These are phyloP conservation scores for Beauveria asiatica DNA, from an alignment of 2,329 filamentous ascomycete genomes.

Conservation along the genomic window DNA sequence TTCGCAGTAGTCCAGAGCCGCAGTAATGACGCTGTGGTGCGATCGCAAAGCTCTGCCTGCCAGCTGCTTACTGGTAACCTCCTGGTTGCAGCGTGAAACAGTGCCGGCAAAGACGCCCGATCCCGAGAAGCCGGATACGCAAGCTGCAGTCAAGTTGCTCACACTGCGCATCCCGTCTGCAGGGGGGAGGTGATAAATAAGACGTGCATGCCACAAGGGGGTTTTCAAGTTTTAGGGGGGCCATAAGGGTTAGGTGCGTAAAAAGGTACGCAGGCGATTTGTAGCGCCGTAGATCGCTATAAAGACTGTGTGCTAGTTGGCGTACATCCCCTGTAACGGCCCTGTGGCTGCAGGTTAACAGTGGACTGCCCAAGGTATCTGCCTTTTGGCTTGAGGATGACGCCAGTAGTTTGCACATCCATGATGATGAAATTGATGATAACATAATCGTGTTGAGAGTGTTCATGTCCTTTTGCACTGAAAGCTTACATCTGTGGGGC, in stretches of 20 bases:
- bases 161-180: neutral
- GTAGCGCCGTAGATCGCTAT: neutral
- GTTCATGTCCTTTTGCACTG: no score
- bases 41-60: neutral
- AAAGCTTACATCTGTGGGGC: no score
- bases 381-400: neutral
- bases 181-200: no score
- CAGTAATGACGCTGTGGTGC: neutral
- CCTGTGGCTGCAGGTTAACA: neutral
- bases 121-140: conserved; percentile 11
- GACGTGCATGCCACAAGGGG: neutral
- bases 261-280: no score
- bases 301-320: neutral
- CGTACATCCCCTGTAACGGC: neutral
- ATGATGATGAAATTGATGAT: neutral
- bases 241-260: neutral
- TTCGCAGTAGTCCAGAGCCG: neutral
- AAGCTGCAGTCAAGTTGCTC: neutral
- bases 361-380: neutral
- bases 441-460: no score
- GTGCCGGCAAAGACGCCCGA: neutral
- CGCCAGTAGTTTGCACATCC: neutral
- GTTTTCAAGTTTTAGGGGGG: neutral
- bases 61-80: no score
- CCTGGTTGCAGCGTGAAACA: neutral